phyloP scores from a whole-genome alignment of 2,329 filamentous ascomycete genomes.

The Fusarium aywerte region DNA sequence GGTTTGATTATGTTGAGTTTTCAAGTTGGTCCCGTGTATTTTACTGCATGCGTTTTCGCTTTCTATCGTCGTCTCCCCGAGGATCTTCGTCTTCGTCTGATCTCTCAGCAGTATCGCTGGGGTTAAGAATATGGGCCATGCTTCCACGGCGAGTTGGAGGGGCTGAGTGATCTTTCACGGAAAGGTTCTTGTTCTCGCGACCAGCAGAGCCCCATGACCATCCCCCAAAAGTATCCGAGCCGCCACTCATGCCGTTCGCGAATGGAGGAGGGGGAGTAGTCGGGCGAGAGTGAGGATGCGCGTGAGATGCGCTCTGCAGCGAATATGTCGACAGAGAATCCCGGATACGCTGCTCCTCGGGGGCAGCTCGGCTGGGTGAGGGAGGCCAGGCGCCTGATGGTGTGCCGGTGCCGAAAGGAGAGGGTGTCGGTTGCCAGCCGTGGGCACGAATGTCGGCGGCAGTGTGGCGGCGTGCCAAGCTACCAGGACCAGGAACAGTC shows the following conservation, averaged over 20 bases:
- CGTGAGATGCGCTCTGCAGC: constrained; percentile 57
- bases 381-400: constrained; percentile 64
- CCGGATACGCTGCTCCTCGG: constrained; percentile 66
- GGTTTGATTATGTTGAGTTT: neutral
- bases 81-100: constrained; percentile 67
- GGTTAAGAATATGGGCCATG: constrained; percentile 73
- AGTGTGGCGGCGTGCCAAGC: constrained; percentile 85
- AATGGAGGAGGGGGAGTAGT: constrained; percentile 65
- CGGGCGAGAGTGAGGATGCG: constrained; percentile 61
- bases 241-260: constrained; percentile 55
- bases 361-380: constrained; percentile 61
- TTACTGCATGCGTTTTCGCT: constrained; percentile 70
- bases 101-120: constrained; percentile 65
- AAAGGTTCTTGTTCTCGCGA: constrained; percentile 62
- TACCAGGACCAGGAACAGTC: constrained; percentile 72
- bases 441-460: constrained; percentile 94
- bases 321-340: constrained; percentile 69
- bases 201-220: constrained; percentile 68
- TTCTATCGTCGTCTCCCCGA: constrained; percentile 68
- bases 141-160: constrained; percentile 68
- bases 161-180: constrained; percentile 65
- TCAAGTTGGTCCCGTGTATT: constrained; percentile 53
- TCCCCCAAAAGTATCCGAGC: constrained; percentile 60
- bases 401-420: constrained; percentile 71
- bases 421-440: constrained; percentile 74